Base-by-base conservation (phyloP, 805 yeast species). In the Candida nitratophila region DNA sequence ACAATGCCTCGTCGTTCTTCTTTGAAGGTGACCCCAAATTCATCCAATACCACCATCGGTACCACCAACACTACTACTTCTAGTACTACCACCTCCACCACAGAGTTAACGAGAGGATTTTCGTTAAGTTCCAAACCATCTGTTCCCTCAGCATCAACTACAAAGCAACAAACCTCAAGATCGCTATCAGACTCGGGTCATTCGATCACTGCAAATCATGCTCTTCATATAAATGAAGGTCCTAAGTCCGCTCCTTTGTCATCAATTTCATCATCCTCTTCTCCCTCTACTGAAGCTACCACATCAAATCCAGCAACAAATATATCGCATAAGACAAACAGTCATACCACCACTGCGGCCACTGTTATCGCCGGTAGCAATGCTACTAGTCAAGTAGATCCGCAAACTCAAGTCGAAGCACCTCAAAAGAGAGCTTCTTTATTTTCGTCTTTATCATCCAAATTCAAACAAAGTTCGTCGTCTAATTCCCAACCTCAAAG, bases 361-460 rank as follows among this genome's bases (percentile, higher is more conserved):
- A 6, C 6, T 10, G 10, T 6, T 24, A 24, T 24, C 6, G 10
- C 27, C 10, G 27, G 27, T 29, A 29, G 5, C 14, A n/a, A 11
- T 4, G 15, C 8, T 29, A 9, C 32, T 4, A 41, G 36, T 30
- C 41, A n/a, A 27, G 26, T 7, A 14, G 41, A 27, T 31, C 51
- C 31, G 51, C 47, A 26, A 48, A 56, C 45, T 29, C n/a, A 8
- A 29, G 5, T 15, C 3, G 37, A 34, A 44, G 47, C 47, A 32
- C 44, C 42, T 3, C 45, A 48, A 14, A 55, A 51, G 27, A 64
- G 55, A 43, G 50, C 51, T 24, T 56, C 65, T 3, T 24, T 65
- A 7, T 56, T 65, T 39, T 60, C 67, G 1, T 55, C 68, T 0
- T 26, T 65, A 10, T 65, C 69, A 3, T 63, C 69, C 9, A 65